Conservation (phyloP, 176 grass and related monocot species). For the Hsuehochloa calcarea region DNA sequence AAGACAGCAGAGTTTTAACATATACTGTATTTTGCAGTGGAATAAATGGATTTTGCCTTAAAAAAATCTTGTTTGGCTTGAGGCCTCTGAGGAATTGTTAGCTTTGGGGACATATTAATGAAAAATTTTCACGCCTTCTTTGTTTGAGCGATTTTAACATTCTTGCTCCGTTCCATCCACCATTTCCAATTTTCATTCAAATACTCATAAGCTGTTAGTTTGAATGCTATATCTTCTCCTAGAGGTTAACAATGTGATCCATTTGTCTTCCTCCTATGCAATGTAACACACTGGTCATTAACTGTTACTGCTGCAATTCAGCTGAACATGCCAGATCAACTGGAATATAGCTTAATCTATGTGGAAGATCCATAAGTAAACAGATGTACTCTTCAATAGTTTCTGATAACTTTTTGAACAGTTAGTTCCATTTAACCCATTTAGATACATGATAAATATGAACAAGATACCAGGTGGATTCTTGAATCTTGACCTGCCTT, state of each 20-base stretch:
- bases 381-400: not conserved
- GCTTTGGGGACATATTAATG: not conserved
- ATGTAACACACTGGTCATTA: not conserved
- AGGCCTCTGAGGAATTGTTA: not conserved
- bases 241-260: not conserved
- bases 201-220: not conserved
- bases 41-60: not conserved
- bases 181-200: slow-evolving; percentile 1
- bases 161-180: not conserved
- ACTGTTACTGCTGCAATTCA: not conserved
- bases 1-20: slow-evolving; percentile 1
- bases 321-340: not conserved
- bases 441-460: slow-evolving; percentile 23
- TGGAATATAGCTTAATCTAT: not conserved
- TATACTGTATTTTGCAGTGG: not conserved
- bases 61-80: slow-evolving; percentile 1
- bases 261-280: not conserved
- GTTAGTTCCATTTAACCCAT: slow-evolving; percentile 18
- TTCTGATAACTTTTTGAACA: slow-evolving; percentile 1
- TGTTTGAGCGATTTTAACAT: slow-evolving; percentile 3
- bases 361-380: slow-evolving; percentile 6
- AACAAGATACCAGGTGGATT: not conserved
- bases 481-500: not conserved
- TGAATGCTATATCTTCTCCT: not conserved
- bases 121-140: not conserved